Base-by-base conservation (phyloP, 2,329 filamentous ascomycete species). In the Zalaria obscura region DNA sequence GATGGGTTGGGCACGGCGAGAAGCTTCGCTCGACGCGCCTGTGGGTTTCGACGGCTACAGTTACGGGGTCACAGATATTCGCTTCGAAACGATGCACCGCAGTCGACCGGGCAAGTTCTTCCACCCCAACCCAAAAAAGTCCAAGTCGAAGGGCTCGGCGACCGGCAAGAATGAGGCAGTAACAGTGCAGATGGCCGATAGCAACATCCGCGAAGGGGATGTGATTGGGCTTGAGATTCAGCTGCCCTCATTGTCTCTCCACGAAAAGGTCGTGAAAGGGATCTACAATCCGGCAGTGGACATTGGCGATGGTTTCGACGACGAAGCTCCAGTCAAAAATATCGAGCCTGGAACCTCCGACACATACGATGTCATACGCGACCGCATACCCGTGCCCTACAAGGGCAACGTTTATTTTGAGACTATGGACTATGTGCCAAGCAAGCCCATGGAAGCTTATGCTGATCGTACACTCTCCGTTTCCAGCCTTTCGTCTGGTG, bases 401-500 rank as follows among this genome's bases (percentile, higher is more conserved):
- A 95, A 94, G 61, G 78, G 82, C 35, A 86, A 93, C 58, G 82
- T 88, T 40, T 94, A 93, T 65, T 95, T 94, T 60, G 89, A 96
- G 62, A 82, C 85, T 56, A 83, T 87, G 48, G 87, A 93, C 56
- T 93, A 93, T 59, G 83, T 89, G 51, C 71, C 84, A 0, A 82
- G 81, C 7, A 93, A 93, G 57, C 82, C 93, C 49, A 76, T 96
- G 34, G 88, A 95, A 53, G 83, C 60, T 8, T 71, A 71, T 48
- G 60, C 64, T 33, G 67, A 70, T 48, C 61, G 68, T 28, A 65
- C 63, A 3, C 63, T 65, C 2, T 61, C 63, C 9, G 56, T 65
- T 36, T 61, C 93, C 52, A 65, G 83, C 18, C 80, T 87, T 69
- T 83, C 54, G 78, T 78, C 1, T 74, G 45, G 47, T 9, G 49